Evolutionary conservation across 2,329 filamentous ascomycete genomes (phyloP).

Genomic region (Pseudocercospora vitis): DNA sequence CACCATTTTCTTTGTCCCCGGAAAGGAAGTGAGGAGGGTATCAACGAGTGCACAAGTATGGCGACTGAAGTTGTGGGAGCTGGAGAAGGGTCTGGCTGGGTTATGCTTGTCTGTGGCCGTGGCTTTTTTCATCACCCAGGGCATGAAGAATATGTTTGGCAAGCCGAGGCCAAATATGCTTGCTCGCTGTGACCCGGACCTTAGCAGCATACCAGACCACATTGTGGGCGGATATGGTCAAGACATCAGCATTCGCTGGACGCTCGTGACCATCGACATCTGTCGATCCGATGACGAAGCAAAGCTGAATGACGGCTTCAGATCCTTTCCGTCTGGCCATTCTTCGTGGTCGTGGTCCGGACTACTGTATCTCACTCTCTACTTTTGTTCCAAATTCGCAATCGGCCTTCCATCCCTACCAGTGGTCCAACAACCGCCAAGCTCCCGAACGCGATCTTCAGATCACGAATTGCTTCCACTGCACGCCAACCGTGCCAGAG

Average conservation of each 20-base stretch:
- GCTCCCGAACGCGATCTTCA: constrained; percentile 28
- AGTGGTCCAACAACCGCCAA: constrained; percentile 40
- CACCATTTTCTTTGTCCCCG: constrained; percentile 69
- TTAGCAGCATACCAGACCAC: constrained; percentile 56
- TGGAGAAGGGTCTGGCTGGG: constrained; percentile 80
- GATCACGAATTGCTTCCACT: constrained; percentile 33
- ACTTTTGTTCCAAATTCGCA: constrained; percentile 78
- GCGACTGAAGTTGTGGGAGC: constrained; percentile 86
- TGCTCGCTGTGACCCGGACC: constrained; percentile 73
- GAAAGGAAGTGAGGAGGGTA: constrained; percentile 55
- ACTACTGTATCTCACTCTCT: constrained; percentile 81
- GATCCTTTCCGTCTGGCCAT: constrained; percentile 79
- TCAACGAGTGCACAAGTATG: constrained; percentile 58
- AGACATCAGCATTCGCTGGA: constrained; percentile 56
- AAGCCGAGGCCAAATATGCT: constrained; percentile 65
- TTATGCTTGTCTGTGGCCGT: constrained; percentile 70
- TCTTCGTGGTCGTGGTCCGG: constrained; percentile 74
- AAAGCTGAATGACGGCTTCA: constrained; percentile 76
- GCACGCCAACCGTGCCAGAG: constrained; percentile 26
- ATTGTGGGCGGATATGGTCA: constrained; percentile 65
- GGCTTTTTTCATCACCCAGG: constrained; percentile 78
- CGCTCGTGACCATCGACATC: constrained; percentile 73
- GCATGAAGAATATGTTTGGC: constrained; percentile 74
- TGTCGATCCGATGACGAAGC: constrained; percentile 65
- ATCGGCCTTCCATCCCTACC: constrained; percentile 70